These are phyloP conservation scores for Xylariaceae sp. DNA, from an alignment of 2,329 filamentous ascomycete species.

Conservation along the genomic window DNA sequence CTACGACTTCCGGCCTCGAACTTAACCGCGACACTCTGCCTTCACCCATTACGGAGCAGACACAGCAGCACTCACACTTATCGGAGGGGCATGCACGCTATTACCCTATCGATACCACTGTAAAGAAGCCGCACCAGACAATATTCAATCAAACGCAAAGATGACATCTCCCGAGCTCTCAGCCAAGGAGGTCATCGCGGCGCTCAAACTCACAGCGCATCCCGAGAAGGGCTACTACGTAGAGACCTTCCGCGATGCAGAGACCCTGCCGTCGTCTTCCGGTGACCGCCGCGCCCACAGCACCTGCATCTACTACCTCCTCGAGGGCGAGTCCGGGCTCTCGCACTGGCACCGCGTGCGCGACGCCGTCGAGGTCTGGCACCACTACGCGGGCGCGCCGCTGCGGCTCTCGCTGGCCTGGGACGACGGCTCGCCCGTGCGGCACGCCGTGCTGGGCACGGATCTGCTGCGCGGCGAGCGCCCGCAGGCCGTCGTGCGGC, in stretches of 20 bases:
- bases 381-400: conserved; percentile 59
- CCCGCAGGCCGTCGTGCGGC: conserved; percentile 50
- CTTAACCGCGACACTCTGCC: too few species aligned
- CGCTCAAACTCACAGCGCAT: conserved; percentile 50
- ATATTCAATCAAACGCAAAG: background rate
- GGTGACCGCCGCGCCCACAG: conserved; percentile 46
- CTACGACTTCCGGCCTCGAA: too few species aligned
- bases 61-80: too few species aligned
- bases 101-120: too few species aligned
- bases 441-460: conserved; percentile 46
- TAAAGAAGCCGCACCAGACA: too few species aligned
- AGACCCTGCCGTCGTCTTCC: conserved; percentile 8
- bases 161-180: conserved; percentile 35
- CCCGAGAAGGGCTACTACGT: conserved; percentile 56
- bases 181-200: conserved; percentile 50
- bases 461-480: conserved; percentile 47
- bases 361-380: conserved; percentile 57
- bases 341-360: conserved; percentile 57
- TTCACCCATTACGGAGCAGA: too few species aligned
- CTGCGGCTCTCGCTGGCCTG: conserved; percentile 50
- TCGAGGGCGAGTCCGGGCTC: conserved; percentile 49
- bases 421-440: conserved; percentile 48
- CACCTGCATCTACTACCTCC: conserved; percentile 60
- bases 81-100: too few species aligned
- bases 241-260: conserved; percentile 52